Conservation (phyloP, 2,329 filamentous ascomycete genomes). For the Aspergillus thermomutatus region DNA sequence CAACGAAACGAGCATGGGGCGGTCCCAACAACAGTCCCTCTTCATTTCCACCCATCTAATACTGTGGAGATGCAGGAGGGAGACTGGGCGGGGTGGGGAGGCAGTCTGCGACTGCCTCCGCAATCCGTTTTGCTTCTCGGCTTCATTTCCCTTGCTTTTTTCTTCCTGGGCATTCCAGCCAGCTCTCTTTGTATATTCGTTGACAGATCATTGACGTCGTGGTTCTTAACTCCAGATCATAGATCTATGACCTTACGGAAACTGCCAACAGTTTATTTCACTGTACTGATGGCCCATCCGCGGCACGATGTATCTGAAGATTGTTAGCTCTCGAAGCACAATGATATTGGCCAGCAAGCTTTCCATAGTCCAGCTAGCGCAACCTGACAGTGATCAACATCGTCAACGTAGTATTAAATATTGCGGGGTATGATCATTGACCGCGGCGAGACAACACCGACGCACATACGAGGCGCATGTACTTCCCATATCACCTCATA, state of each 20-base stretch:
- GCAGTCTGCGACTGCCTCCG: background rate
- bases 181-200: background rate
- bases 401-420: background rate
- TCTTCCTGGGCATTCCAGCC: background rate
- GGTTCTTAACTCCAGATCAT: background rate
- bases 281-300: too few relatives aligned
- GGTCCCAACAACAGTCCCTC: background rate
- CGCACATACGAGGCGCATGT: too few relatives aligned
- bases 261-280: too few relatives aligned
- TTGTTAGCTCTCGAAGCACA: background rate
- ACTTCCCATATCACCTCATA: background rate
- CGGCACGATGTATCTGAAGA: too few relatives aligned
- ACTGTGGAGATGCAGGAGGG: background rate
- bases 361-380: background rate
- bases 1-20: background rate
- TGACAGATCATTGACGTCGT: background rate
- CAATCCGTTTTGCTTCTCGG: background rate
- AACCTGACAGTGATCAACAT: background rate
- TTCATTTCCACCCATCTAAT: background rate
- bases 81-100: background rate
- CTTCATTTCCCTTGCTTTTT: background rate
- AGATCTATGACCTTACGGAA: too few relatives aligned
- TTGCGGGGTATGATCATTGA: background rate
- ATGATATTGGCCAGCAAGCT: background rate
- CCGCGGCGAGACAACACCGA: background rate